A percentile compares a stretch with the other conserved stretches of the same genome.
phyloP scores from a whole-genome alignment of 2,329 filamentous ascomycete genomes.

The Aspergillus fructus region DNA sequence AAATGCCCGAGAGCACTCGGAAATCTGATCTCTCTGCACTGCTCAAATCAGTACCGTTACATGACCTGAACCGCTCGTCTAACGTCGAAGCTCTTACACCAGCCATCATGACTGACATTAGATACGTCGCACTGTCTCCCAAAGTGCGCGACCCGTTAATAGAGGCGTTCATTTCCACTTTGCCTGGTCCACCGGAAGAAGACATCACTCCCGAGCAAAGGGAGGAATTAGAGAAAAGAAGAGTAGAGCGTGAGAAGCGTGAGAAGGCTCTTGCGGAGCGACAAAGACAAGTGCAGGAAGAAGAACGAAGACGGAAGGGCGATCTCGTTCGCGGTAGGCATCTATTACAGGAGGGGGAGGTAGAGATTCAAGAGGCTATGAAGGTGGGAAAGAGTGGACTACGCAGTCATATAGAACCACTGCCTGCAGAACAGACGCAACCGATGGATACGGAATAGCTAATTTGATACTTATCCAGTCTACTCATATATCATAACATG shows the following conservation, averaged over 20 bases:
- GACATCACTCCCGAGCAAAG: conserved; percentile 39
- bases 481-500: background rate
- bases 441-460: conserved; percentile 5
- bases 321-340: conserved; percentile 42
- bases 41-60: conserved; percentile 44
- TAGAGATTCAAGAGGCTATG: conserved; percentile 46
- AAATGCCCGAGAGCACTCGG: conserved; percentile 45
- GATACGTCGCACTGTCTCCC: conserved; percentile 43
- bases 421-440: conserved; percentile 15
- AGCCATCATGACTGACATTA: conserved; percentile 43
- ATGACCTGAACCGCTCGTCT: conserved; percentile 41
- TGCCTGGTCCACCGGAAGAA: conserved; percentile 39
- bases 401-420: conserved; percentile 38
- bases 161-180: conserved; percentile 44
- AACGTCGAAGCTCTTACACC: conserved; percentile 40
- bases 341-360: conserved; percentile 44
- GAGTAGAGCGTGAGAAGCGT: conserved; percentile 43
- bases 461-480: background rate
- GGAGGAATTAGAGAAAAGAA: conserved; percentile 37
- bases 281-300: conserved; percentile 43
- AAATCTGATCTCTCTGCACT: conserved; percentile 48
- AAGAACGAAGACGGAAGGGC: conserved; percentile 41
- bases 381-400: conserved; percentile 42
- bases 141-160: conserved; percentile 43
- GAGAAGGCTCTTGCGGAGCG: conserved; percentile 45